These are phyloP conservation scores for Protomyces inouyei DNA, from an alignment of 1,139 yeast genomes.

Conservation along the genomic window DNA sequence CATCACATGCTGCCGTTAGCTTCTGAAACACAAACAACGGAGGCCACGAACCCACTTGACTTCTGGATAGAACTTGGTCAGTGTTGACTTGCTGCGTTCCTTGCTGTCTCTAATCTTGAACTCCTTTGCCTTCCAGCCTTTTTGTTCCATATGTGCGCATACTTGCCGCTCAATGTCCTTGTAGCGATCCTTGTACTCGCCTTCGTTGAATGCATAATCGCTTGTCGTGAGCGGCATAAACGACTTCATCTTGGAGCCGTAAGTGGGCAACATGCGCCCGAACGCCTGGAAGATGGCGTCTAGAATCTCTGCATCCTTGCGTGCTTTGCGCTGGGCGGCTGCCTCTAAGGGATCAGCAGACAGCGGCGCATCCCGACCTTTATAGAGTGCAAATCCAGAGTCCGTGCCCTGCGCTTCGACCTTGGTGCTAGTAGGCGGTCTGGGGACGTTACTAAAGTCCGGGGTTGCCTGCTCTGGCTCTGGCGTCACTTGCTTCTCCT, in stretches of 20 bases:
- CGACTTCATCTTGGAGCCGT: slow-evolving; percentile 19
- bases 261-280: slow-evolving; percentile 14
- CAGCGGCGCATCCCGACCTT: neutral
- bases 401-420: slow-evolving; percentile 1
- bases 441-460: slow-evolving; percentile 1
- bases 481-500: slow-evolving; percentile 2
- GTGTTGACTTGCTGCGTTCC: slow-evolving; percentile 15
- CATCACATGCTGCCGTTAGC: neutral
- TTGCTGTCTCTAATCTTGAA: slow-evolving; percentile 4
- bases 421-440: neutral
- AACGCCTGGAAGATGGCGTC: slow-evolving; percentile 23
- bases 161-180: slow-evolving; percentile 15
- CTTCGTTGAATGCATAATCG: slow-evolving; percentile 23
- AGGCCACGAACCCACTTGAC: slow-evolving; percentile 8
- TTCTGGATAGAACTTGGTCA: slow-evolving; percentile 17
- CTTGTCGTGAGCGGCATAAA: slow-evolving; percentile 11
- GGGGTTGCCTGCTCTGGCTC: neutral
- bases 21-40: neutral
- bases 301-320: slow-evolving; percentile 12
- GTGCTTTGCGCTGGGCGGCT: slow-evolving; percentile 12
- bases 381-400: slow-evolving; percentile 4
- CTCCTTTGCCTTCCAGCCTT: slow-evolving; percentile 23
- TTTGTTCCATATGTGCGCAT: slow-evolving; percentile 9
- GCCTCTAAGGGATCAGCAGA: slow-evolving; percentile 16
- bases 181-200: slow-evolving; percentile 22